phyloP scores from a whole-genome alignment of 2,329 filamentous ascomycete genomes.

The Monilinia aucupariae region DNA sequence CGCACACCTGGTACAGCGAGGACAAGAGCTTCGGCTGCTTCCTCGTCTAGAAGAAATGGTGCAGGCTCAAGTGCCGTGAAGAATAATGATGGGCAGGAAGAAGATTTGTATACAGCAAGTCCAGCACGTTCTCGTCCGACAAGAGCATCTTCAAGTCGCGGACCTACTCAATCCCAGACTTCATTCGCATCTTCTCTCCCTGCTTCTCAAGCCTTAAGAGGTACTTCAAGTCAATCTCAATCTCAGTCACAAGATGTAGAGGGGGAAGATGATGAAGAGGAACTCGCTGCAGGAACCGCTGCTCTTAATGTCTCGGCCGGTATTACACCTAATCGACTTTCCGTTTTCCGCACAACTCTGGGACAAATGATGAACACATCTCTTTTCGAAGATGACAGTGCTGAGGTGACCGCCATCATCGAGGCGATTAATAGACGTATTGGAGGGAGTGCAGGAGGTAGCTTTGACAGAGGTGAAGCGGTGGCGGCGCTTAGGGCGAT shows the following conservation, averaged over 20 bases:
- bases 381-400: conserved; percentile 83
- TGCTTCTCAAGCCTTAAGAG: conserved; percentile 32
- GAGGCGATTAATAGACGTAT: conserved; percentile 72
- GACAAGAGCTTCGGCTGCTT: conserved; percentile 26
- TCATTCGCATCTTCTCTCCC: conserved; percentile 40
- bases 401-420: conserved; percentile 68
- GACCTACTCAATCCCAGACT: conserved; percentile 33
- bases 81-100: conserved; percentile 38
- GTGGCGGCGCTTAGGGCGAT: conserved; percentile 71
- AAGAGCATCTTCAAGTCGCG: conserved; percentile 8
- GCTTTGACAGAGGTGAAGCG: conserved; percentile 69
- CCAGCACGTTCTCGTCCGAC: conserved; percentile 26
- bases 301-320: conserved; percentile 27
- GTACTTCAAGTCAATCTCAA: conserved; percentile 28
- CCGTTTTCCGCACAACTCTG: conserved; percentile 71
- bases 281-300: conserved; percentile 24
- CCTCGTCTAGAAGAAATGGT: conserved; percentile 29
- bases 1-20: conserved; percentile 34
- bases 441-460: conserved; percentile 45
- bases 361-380: conserved; percentile 76
- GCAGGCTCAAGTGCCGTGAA: conserved; percentile 15
- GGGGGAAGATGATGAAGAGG: conserved; percentile 27
- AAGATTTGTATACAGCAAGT: conserved; percentile 36
- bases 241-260: conserved; percentile 7
- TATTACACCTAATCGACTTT: conserved; percentile 53